Evolutionary conservation across 192 early-diverging fungal genomes (phyloP), one percentile per base, ranked within the genome.

Genomic region (Podila epigama): DNA sequence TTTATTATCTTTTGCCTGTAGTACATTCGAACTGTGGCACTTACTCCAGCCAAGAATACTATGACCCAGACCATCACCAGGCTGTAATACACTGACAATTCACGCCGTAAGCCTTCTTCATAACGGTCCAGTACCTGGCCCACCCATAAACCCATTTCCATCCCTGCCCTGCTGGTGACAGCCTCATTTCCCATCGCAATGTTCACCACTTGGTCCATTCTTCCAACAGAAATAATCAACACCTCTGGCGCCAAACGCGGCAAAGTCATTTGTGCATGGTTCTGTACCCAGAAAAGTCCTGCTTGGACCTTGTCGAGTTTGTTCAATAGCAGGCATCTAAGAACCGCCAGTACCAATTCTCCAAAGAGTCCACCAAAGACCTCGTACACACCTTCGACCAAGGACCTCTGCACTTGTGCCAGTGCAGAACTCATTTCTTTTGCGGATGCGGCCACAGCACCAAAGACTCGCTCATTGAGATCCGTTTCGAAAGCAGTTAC

Each of bases 301-400:
- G 51, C n/a, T 20, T 58, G 63, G 0, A 67, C 35, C 1, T 11
- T 25, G 10, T 22, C 44, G 35, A 75, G 8, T 35, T 58, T 75
- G 34, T 67, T 67, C 4, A 75, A 53, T 20, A 66, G 36, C 10
- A 75, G 51, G n/a, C 71, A 75, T 20, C 51, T 48, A n/a, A 75
- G 27, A 11, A 75, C 71, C 25, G 65, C 51, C 16, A 61, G 25
- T 1, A 63, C 57, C 20, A 75, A 42, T 22, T 55, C 52, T 9
- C 53, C 65, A 29, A 75, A 67, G 0, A 53, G 31, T 0, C 53
- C 59, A 11, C 71, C 71, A 67, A 75, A 75, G 2, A 63, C 59
- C 1, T 34, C 25, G 27, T 42, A 42, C 9, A 75, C 40, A 1
- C 71, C 65, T 2, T 63, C 33, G 0, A 51, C 16, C 1, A 75